These are phyloP conservation scores for Gynochthodes officinalis DNA, from an alignment of 257 asterid genomes.

Conservation along the genomic window DNA sequence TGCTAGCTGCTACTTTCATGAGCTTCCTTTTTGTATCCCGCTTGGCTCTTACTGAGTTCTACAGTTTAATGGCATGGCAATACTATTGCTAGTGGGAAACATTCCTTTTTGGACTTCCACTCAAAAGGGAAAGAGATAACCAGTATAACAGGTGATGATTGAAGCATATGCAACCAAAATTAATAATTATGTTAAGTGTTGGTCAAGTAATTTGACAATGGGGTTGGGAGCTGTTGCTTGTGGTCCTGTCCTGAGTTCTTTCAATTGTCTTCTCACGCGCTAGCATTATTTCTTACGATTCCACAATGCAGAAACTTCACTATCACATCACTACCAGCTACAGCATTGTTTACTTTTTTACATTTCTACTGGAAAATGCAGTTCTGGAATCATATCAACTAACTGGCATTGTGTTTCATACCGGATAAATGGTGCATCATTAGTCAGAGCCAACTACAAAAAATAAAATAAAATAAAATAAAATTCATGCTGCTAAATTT, in stretches of 20 bases:
- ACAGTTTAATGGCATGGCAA: background rate
- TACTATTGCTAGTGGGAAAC: background rate
- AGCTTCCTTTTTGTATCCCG: no score
- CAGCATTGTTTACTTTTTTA: constrained; percentile 1
- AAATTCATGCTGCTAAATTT: constrained; percentile 14
- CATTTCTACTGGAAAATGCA: background rate
- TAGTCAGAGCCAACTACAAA: constrained; percentile 25
- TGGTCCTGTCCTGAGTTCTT: background rate
- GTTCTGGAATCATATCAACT: constrained; percentile 5
- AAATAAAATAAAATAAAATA: no score
- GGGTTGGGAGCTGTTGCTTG: background rate
- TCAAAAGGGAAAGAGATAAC: background rate
- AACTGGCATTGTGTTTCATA: constrained; percentile 10
- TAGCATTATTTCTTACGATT: background rate
- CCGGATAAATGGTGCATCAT: constrained; percentile 44
- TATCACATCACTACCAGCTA: constrained; percentile 13
- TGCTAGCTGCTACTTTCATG: no score
- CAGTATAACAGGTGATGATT: background rate
- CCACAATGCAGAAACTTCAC: background rate
- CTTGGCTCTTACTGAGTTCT: no score
- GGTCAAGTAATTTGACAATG: background rate
- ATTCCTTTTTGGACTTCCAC: background rate
- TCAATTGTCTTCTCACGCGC: constrained; percentile 3
- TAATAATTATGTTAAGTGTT: background rate
- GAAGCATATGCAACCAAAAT: background rate